phyloP scores from a whole-genome alignment of 192 early-diverging fungal species.

The Thoreauomyces humboldtii region DNA sequence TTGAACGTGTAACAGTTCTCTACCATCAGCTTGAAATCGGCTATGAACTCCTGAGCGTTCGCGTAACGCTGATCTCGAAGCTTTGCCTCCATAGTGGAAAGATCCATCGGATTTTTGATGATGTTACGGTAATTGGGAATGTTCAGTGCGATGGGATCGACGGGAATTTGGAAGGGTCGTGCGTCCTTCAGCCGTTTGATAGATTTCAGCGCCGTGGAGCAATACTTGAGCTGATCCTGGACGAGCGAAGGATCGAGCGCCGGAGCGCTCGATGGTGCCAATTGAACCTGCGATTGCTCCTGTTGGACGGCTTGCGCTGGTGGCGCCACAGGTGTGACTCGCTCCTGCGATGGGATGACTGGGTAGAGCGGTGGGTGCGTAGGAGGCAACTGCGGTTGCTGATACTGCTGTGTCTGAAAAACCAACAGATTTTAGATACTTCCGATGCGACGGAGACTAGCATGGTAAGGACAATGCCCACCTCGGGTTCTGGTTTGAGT shows the following conservation, averaged over 20 bases:
- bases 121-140: constrained; percentile 71
- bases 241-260: constrained; percentile 22
- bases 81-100: constrained; percentile 73
- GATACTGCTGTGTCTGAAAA: no score
- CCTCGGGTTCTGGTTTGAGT: no score
- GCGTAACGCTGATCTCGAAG: constrained; percentile 61
- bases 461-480: no score
- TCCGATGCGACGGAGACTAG: no score
- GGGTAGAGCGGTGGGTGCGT: no score
- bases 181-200: constrained; percentile 82
- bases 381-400: no score
- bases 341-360: no score
- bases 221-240: constrained; percentile 80
- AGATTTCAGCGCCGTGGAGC: constrained; percentile 66
- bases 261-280: no score
- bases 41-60: constrained; percentile 39
- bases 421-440: no score
- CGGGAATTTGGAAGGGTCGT: constrained; percentile 77
- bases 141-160: constrained; percentile 64
- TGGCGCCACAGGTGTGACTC: background rate
- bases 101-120: constrained; percentile 79
- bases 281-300: no score
- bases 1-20: constrained; percentile 58
- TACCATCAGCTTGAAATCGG: constrained; percentile 49
- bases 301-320: background rate